Base-by-base conservation (phyloP, 2,329 filamentous ascomycete genomes). In the Rhexocercosporidium sp. region DNA sequence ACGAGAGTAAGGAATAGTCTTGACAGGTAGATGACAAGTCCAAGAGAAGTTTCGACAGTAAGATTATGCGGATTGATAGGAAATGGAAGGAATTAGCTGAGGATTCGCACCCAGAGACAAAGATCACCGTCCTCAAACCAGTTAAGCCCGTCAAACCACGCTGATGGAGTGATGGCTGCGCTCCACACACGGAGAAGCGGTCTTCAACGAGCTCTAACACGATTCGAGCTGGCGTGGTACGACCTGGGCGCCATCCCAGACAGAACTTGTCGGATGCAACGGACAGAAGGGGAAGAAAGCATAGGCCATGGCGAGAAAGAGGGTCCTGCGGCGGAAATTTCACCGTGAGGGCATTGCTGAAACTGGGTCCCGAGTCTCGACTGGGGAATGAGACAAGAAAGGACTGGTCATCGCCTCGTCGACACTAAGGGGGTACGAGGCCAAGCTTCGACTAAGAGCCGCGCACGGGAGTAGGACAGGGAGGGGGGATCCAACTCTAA, bases 1-100 rank as follows among this genome's bases (percentile, higher is more conserved):
- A 65, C 60, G 61, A 70, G 64, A 47, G 59, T 68, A 70, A 65
- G 69, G 69, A 66, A 68, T 69, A 68, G 64, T 68, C 67, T 62
- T 44, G 49, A 56, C 64, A 39, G 34, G 53, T 60, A 59, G 37
- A 54, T 16, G 64, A 69, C 27, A 27, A 62, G 57, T 56, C 65
- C 60, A 56, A 63, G 20, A 56, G 64, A 62, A 66, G 46, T 49
- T 59, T 61, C n/a, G 39, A 53, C 56, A 62, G 49, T 64, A 66
- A 64, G 59, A 65, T 69, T 65, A 68, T 67, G 70, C 63, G 31
- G 64, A 5, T 34, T 41, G 57, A 60, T 62, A 39, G 56, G 51
- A 67, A 65, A 66, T 54, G 64, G 51, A 51, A 66, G 31, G 54
- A 57, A 57, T 57, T 57, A 57, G 34, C 54, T 57, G 54, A 59